A percentile compares a stretch with the other conserved stretches of the same genome.
Evolutionary conservation across 1,284 basidiomycete species (phyloP).

Genomic region (Phellopilus nigrolimitatus): DNA sequence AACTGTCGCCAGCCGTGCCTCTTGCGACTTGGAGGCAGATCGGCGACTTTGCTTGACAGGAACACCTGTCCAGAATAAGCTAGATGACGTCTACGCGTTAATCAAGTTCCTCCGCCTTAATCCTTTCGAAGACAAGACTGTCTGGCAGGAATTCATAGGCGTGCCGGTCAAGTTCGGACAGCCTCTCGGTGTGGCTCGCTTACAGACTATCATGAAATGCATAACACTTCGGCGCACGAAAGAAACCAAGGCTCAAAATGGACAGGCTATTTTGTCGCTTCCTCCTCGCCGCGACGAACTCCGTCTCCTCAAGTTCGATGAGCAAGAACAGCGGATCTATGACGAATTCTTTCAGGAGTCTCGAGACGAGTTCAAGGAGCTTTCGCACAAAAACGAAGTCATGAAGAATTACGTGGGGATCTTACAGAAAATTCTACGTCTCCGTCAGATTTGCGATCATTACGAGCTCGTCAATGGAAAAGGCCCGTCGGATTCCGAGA

Average conservation of each 20-base stretch:
- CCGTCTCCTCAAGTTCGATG: constrained; percentile 79
- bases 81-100: constrained; percentile 95
- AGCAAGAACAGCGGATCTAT: constrained; percentile 83
- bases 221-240: constrained; percentile 96
- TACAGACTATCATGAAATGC: constrained; percentile 96
- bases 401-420: constrained; percentile 99
- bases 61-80: constrained; percentile 97
- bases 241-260: constrained; percentile 78
- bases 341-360: constrained; percentile 84
- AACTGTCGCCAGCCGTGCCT: constrained; percentile 92
- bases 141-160: constrained; percentile 93
- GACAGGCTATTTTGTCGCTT: constrained; percentile 79
- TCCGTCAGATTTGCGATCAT: constrained; percentile 98
- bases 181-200: constrained; percentile 84
- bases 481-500: constrained; percentile 38
- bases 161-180: constrained; percentile 90
- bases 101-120: constrained; percentile 92
- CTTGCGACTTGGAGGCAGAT: constrained; percentile 91
- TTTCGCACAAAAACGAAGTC: constrained; percentile 83
- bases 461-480: constrained; percentile 87
- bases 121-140: constrained; percentile 89
- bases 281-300: constrained; percentile 87
- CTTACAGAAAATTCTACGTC: constrained; percentile 88
- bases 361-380: constrained; percentile 85
- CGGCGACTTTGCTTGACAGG: constrained; percentile 93